phyloP scores from a whole-genome alignment of 306 rosid species.

The Dalbergia cultrata region DNA sequence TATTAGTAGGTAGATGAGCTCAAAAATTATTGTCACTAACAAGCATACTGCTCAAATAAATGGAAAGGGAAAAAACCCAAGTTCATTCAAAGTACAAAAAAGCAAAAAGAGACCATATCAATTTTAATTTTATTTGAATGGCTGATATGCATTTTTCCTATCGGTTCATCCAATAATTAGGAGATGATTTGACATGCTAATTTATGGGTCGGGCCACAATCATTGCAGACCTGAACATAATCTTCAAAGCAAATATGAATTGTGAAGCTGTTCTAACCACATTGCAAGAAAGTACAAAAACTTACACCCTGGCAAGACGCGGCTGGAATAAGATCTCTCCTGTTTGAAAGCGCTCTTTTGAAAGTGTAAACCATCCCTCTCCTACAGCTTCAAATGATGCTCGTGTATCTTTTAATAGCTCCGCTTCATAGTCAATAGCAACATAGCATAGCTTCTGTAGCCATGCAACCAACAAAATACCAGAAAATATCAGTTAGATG shows the following conservation, averaged over 20 bases:
- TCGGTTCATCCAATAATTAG: no score
- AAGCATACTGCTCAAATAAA: no score
- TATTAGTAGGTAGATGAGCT: no score
- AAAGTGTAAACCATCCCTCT: constrained; percentile 76
- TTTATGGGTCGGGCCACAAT: no score
- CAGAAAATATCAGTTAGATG: constrained; percentile 40
- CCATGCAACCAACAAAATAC: constrained; percentile 41
- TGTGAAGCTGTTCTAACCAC: background rate
- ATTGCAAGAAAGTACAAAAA: constrained; percentile 27
- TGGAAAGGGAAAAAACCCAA: no score
- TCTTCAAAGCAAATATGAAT: background rate
- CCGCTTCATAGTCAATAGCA: constrained; percentile 82
- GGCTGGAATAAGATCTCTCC: constrained; percentile 87
- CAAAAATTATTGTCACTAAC: no score
- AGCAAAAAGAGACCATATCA: no score
- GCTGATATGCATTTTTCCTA: no score
- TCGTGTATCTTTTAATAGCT: constrained; percentile 68
- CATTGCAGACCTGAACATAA: no score
- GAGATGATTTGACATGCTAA: no score
- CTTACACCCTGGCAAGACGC: constrained; percentile 83
- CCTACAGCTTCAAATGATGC: constrained; percentile 67
- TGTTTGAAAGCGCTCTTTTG: constrained; percentile 85
- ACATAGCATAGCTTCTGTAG: constrained; percentile 82
- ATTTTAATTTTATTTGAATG: no score
- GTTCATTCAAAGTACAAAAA: no score